Conservation (phyloP, 768 basidiomycete genomes). For the Russula sp. region DNA sequence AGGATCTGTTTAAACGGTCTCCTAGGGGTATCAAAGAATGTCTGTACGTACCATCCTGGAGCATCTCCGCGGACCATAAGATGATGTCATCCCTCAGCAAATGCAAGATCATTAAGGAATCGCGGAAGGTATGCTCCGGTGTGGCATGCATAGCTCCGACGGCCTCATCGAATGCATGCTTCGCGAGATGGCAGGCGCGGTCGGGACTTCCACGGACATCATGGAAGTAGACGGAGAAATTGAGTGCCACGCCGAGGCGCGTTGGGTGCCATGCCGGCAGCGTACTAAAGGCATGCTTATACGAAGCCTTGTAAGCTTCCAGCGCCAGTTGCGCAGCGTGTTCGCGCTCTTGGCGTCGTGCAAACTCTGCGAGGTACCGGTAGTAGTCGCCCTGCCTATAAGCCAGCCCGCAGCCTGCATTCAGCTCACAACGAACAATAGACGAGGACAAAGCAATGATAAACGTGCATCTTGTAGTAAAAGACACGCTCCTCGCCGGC, state of each 20-base stretch:
- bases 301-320: slow-evolving; percentile 80
- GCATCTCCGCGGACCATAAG: slow-evolving; percentile 77
- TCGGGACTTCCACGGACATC: slow-evolving; percentile 82
- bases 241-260: slow-evolving; percentile 79
- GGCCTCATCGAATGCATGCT: slow-evolving; percentile 90
- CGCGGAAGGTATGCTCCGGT: slow-evolving; percentile 52
- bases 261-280: slow-evolving; percentile 80
- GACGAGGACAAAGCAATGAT: background rate
- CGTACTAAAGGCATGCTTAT: slow-evolving; percentile 71
- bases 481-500: slow-evolving; percentile 82
- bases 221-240: slow-evolving; percentile 93
- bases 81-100: slow-evolving; percentile 80
- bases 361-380: slow-evolving; percentile 85
- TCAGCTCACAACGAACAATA: slow-evolving; percentile 10
- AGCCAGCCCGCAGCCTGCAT: background rate
- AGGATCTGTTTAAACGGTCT: background rate
- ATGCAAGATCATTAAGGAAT: slow-evolving; percentile 81
- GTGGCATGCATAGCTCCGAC: slow-evolving; percentile 40
- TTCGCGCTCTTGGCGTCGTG: slow-evolving; percentile 62
- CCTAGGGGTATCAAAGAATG: background rate
- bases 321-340: slow-evolving; percentile 69
- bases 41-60: slow-evolving; percentile 32
- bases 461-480: slow-evolving; percentile 77
- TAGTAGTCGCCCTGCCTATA: slow-evolving; percentile 84
- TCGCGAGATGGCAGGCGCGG: slow-evolving; percentile 81